Evolutionary conservation across 805 yeast species (phyloP).

Genomic region (Ogataea thermomethanolica): DNA sequence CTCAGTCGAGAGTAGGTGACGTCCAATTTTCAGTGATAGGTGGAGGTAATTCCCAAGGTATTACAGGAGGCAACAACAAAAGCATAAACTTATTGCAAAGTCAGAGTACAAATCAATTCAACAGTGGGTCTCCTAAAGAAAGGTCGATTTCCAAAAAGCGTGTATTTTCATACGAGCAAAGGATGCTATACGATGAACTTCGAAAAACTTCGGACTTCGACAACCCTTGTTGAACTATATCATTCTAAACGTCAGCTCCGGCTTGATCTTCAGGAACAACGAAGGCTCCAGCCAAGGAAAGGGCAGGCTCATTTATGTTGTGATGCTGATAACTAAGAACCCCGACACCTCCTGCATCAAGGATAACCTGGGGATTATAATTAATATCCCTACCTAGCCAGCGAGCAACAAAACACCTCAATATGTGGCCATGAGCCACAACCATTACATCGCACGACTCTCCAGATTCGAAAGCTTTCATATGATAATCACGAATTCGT

Average conservation of each 20-base stretch:
- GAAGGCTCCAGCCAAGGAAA: slow-evolving; percentile 81
- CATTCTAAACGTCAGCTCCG: slow-evolving; percentile 28
- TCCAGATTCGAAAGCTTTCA: slow-evolving; percentile 45
- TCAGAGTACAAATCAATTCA: no score
- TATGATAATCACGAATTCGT: slow-evolving; percentile 60
- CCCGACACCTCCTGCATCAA: slow-evolving; percentile 96
- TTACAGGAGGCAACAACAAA: no score
- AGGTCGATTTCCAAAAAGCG: no score
- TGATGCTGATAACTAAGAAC: slow-evolving; percentile 88
- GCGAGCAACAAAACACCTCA: slow-evolving; percentile 84
- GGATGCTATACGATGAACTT: slow-evolving; percentile 45
- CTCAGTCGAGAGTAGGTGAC: no score
- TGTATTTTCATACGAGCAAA: slow-evolving; percentile 50
- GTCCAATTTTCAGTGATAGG: no score
- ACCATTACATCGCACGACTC: slow-evolving; percentile 70
- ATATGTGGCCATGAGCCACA: slow-evolving; percentile 91
- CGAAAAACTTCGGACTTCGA: slow-evolving; percentile 20
- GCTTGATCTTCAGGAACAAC: slow-evolving; percentile 64
- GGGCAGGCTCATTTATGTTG: slow-evolving; percentile 80
- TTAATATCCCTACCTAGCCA: slow-evolving; percentile 68
- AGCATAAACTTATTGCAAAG: no score
- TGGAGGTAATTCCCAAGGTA: no score
- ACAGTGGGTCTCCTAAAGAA: no score
- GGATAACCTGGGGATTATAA: slow-evolving; percentile 72
- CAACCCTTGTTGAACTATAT: not conserved